Base-by-base conservation (phyloP, 345 rosid genomes). In the Boechera retrofracta region DNA sequence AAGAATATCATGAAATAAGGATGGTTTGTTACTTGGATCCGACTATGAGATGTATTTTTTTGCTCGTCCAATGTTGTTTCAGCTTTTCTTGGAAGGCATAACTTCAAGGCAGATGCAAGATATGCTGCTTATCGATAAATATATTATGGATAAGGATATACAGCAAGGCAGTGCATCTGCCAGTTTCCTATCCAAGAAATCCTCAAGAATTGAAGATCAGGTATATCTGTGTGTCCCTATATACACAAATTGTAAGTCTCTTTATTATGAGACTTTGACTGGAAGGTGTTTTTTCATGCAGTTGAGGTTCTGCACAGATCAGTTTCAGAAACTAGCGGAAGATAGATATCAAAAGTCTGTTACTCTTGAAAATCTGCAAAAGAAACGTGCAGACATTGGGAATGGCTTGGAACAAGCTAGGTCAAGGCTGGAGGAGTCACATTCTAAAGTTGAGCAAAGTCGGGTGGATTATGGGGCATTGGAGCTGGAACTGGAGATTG, bases 1-100 rank as follows among this genome's bases (percentile, higher is more conserved):
- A n/a, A 38, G 42, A 26, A 38, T 51, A 52, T 71, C 18, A 31
- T 33, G 38, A 58, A 59, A 13, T 13, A 38, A 68, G 62, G 26
- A 28, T 64, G 58, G 18, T 13, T 64, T 73, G 49, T 74, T 38
- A 31, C 45, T 64, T 55, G 69, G 57, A 44, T 71, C 59, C 0
- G 38, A 62, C 13, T 39, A 12, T 65, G 36, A 59, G 65, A 69
- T 69, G 31, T 60, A 45, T 39, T 15, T 71, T 73, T 73, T 70
- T 64, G 64, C 52, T 77, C 36, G 69, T 60, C 42, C 28, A 38
- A 78, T 73, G 41, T 69, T 80, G 75, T 73, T 82, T 71, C 86
- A 96, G 99, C 96, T 96, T 76, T 86, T 86, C 80, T 70, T 93
- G 80, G 99, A 96, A 81, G 91, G 95, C 65, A 76, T 87, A 61